Conservation (phyloP, 768 basidiomycete genomes). For the Royoungia palumana region DNA sequence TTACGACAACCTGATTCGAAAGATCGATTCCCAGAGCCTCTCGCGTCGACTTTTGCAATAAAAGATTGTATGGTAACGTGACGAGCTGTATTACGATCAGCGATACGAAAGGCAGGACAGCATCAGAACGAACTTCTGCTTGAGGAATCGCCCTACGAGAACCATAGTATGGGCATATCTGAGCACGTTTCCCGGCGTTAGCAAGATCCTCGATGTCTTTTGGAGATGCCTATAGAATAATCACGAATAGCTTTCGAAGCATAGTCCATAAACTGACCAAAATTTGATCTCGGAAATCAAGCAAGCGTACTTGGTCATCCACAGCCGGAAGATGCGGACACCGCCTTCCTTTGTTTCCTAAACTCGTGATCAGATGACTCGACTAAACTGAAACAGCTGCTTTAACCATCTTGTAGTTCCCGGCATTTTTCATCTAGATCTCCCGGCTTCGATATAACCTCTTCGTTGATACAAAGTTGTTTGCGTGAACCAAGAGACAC, state of each 20-base stretch:
- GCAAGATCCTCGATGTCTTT: slow-evolving; percentile 96
- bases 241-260: background rate
- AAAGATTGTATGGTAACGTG: slow-evolving; percentile 90
- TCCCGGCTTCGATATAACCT: slow-evolving; percentile 53
- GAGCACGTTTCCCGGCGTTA: slow-evolving; percentile 56
- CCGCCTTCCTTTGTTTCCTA: slow-evolving; percentile 62
- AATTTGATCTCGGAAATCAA: slow-evolving; percentile 85
- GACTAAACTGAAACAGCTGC: background rate
- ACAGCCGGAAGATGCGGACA: slow-evolving; percentile 74
- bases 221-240: slow-evolving; percentile 61
- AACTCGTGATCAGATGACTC: slow-evolving; percentile 1
- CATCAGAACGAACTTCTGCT: slow-evolving; percentile 62
- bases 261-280: slow-evolving; percentile 43
- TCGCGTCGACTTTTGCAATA: slow-evolving; percentile 77
- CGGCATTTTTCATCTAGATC: slow-evolving; percentile 89
- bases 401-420: slow-evolving; percentile 66
- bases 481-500: slow-evolving; percentile 90
- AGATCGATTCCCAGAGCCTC: slow-evolving; percentile 87
- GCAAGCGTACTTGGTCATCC: slow-evolving; percentile 66
- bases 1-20: slow-evolving; percentile 78
- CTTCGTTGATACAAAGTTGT: slow-evolving; percentile 90
- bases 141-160: slow-evolving; percentile 84
- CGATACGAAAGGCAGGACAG: background rate
- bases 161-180: slow-evolving; percentile 92
- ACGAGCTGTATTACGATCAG: slow-evolving; percentile 54